Conservation (phyloP, 1,139 yeast species). For the Meyerozyma elateridarum region DNA sequence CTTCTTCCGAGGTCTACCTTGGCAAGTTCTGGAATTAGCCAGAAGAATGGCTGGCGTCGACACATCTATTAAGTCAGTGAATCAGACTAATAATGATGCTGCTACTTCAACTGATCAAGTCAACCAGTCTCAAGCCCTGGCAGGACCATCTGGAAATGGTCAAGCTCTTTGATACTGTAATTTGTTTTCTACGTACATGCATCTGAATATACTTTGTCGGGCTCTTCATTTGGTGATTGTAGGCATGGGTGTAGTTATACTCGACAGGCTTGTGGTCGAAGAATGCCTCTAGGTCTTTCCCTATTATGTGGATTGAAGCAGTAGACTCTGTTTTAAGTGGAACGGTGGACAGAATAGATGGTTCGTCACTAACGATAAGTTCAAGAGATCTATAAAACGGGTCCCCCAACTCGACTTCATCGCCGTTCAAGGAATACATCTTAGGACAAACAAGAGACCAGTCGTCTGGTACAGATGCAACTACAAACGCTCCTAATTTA, state of each 20-base stretch:
- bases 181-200: conserved; percentile 1
- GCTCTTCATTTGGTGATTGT: conserved; percentile 3
- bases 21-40: conserved; percentile 58
- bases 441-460: conserved; percentile 24
- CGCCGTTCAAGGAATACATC: conserved; percentile 12
- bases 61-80: conserved; percentile 43
- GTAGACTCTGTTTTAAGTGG: conserved; percentile 14
- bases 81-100: no score
- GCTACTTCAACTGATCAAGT: background rate
- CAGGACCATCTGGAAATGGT: conserved; percentile 2
- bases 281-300: conserved; percentile 14
- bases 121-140: conserved; percentile 1
- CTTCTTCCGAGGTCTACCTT: conserved; percentile 63
- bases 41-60: conserved; percentile 64
- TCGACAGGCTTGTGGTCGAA: conserved; percentile 18
- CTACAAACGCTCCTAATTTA: conserved; percentile 15
- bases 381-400: conserved; percentile 22
- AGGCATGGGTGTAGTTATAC: conserved; percentile 15
- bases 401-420: conserved; percentile 15
- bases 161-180: background rate
- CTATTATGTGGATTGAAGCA: conserved; percentile 15
- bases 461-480: conserved; percentile 21
- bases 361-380: conserved; percentile 16
- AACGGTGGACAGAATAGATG: conserved; percentile 5
- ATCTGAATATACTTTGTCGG: conserved; percentile 1